A percentile compares a stretch with the other conserved stretches of the same genome.
phyloP scores from a whole-genome alignment of 129 eudicot species.

The Artemisia annua region DNA sequence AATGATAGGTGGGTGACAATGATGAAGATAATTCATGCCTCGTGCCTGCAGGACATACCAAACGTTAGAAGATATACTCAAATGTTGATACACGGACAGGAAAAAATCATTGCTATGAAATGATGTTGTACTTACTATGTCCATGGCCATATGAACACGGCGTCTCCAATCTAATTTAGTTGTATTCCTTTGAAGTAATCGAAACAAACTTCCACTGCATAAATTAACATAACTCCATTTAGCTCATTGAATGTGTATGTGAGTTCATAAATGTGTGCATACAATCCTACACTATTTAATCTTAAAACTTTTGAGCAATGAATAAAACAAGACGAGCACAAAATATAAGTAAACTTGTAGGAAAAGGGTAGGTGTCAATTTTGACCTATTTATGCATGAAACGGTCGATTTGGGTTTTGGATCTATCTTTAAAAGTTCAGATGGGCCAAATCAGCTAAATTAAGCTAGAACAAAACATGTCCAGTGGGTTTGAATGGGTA shows the following conservation, averaged over 20 bases:
- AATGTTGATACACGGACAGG: no score
- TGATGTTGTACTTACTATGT: slow-evolving; percentile 58
- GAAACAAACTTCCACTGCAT: slow-evolving; percentile 89
- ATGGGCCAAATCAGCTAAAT: background rate
- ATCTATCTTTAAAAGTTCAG: background rate
- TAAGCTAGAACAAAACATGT: background rate
- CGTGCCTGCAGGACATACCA: slow-evolving; percentile 62
- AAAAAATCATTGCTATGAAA: background rate
- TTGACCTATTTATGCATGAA: background rate
- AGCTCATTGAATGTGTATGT: background rate
- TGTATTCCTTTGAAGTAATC: slow-evolving; percentile 67
- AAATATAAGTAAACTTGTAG: background rate
- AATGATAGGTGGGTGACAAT: slow-evolving; percentile 82
- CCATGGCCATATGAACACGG: slow-evolving; percentile 94
- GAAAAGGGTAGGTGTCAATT: background rate
- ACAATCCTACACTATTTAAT: no score
- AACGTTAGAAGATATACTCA: slow-evolving; percentile 3
- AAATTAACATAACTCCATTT: slow-evolving; percentile 7
- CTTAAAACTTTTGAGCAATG: no score
- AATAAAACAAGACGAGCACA: background rate
- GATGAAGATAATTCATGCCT: slow-evolving; percentile 97
- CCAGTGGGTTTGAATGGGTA: background rate
- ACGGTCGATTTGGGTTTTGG: background rate
- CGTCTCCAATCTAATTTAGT: slow-evolving; percentile 84
- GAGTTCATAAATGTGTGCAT: background rate